phyloP scores from a whole-genome alignment of 2,329 filamentous ascomycete genomes.

The Pezicula carpinea region DNA sequence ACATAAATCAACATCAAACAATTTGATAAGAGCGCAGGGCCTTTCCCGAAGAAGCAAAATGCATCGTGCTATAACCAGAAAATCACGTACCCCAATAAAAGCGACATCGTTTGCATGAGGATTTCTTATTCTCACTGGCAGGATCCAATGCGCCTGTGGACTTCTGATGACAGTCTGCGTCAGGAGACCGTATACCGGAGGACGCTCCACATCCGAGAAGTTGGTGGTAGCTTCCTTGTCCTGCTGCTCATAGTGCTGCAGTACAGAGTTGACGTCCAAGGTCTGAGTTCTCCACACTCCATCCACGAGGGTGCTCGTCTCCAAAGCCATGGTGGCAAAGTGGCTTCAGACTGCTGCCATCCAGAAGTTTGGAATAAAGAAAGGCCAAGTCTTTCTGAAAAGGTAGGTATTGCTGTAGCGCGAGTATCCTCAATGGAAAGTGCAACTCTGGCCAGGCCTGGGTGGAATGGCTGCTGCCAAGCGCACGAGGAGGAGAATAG shows the following conservation, averaged over 20 bases:
- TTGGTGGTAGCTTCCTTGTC: slow-evolving; percentile 29
- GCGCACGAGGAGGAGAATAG: too few relatives aligned
- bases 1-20: not conserved
- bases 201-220: slow-evolving; percentile 27
- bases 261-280: slow-evolving; percentile 37
- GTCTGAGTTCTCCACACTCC: slow-evolving; percentile 30
- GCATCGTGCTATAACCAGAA: not conserved
- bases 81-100: slow-evolving; percentile 68
- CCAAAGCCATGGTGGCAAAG: slow-evolving; percentile 22
- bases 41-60: not conserved
- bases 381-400: too few relatives aligned
- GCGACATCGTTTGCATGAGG: slow-evolving; percentile 73
- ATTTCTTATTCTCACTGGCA: slow-evolving; percentile 74
- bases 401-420: too few relatives aligned
- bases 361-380: not conserved
- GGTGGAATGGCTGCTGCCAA: too few relatives aligned
- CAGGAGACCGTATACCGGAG: slow-evolving; percentile 64
- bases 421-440: too few relatives aligned
- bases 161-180: slow-evolving; percentile 75
- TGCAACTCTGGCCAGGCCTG: too few relatives aligned
- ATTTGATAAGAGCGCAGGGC: not conserved
- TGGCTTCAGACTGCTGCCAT: not conserved
- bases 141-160: slow-evolving; percentile 68
- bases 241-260: slow-evolving; percentile 30
- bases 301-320: slow-evolving; percentile 26